Evolutionary conservation across 176 grass and related monocot species (phyloP).

Genomic region (Triticum monococcum): DNA sequence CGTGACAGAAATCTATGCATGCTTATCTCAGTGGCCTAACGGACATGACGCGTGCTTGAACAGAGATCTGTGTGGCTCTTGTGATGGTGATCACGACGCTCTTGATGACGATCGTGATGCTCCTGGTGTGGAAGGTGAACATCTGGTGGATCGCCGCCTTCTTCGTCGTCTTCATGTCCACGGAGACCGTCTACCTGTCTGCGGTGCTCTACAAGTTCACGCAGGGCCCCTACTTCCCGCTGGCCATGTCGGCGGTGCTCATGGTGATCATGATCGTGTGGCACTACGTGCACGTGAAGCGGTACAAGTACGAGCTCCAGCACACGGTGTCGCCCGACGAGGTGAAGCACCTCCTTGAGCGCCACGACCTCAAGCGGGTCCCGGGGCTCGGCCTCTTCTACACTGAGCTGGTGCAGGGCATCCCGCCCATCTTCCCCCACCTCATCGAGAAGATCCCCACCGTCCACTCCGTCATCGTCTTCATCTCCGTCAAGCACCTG

Average conservation of each 20-base stretch:
- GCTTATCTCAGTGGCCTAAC: background rate
- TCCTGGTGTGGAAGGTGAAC: constrained; percentile 55
- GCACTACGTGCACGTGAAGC: constrained; percentile 74
- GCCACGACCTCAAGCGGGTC: constrained; percentile 33
- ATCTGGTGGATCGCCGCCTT: constrained; percentile 55
- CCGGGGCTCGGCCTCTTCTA: constrained; percentile 73
- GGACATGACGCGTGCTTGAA: background rate
- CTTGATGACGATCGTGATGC: constrained; percentile 62
- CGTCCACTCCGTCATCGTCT: constrained; percentile 53
- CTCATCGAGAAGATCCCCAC: constrained; percentile 63
- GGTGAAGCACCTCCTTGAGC: constrained; percentile 26
- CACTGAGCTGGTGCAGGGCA: constrained; percentile 74
- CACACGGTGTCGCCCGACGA: constrained; percentile 35
- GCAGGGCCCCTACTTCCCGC: constrained; percentile 46
- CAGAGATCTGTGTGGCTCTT: constrained; percentile 66
- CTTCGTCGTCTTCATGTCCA: constrained; percentile 52
- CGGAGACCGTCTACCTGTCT: constrained; percentile 59
- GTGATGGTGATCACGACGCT: constrained; percentile 66
- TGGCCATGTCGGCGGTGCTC: constrained; percentile 40
- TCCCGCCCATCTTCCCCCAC: constrained; percentile 72
- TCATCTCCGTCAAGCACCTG: constrained; percentile 65
- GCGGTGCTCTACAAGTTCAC: constrained; percentile 66
- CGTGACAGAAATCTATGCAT: too few species aligned
- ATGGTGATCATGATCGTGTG: constrained; percentile 72
- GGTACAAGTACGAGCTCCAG: constrained; percentile 59